Evolutionary conservation across 208 protist genomes (phyloP), one percentile per base, ranked within the genome.

Genomic region (Phytomonas sp.): DNA sequence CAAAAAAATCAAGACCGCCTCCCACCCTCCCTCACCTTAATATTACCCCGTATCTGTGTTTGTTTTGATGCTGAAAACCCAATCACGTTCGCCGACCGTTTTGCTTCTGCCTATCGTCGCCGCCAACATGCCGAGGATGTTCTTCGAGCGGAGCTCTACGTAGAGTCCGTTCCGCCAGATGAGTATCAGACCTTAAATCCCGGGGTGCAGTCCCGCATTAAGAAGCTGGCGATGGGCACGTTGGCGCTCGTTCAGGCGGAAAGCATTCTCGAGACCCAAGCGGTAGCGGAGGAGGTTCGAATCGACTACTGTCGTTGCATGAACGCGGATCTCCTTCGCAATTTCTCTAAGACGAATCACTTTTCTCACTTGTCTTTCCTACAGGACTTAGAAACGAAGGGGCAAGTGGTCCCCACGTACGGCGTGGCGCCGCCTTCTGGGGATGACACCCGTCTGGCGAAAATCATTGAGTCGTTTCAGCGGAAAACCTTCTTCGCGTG

Each of bases 161-260:
- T 98, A 17, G 95, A 98, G 60, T 92, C 82, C 68, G 98, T 99
- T 76, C 97, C 97, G 2, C 79, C 82, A 9, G 97, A 98, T 71
- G 89, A 96, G 72, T 95, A 89, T 77, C 82, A 92, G 62, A 70
- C 71, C 2, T 73, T 96, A 23, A 87, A 95, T 62, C 78, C 87
- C 0, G 66, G 72, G 20, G 89, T 88, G n/a, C 53, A 85, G 29
- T 72, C 70, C 4, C 83, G 90, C 31, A 83, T 96, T 59, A 83
- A 81, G 8, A 66, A 83, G 30, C 64, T 93, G 20, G 84, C 80
- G 68, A 61, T 96, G 51, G 95, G 75, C 75, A 95, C 88, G 7
- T 81, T 86, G 2, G 77, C 72, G 29, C 79, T 97, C 4, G 66
- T 89, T 20, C 82, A 94, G 64, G 80, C 81, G 64, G 91, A 96